These are phyloP conservation scores for Conticribra weissflogii DNA, from an alignment of 108 stramenopile genomes.

Conservation along the genomic window DNA sequence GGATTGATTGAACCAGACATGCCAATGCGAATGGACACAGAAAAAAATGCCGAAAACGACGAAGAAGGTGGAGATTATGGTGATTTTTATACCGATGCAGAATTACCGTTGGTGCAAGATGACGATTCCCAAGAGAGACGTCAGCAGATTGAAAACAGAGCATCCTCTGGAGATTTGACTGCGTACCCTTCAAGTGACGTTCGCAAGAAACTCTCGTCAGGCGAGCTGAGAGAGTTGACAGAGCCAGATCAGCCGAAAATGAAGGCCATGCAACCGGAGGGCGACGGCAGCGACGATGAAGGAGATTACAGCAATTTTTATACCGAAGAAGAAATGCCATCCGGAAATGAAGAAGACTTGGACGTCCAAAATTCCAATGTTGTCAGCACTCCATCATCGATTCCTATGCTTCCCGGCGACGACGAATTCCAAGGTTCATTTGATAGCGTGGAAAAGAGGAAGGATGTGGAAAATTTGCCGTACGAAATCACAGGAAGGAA, in stretches of 20 bases:
- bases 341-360: not conserved
- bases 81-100: conserved; percentile 21
- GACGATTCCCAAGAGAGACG: no score
- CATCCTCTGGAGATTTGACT: no score
- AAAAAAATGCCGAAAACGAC: not conserved
- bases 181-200: no score
- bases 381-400: not conserved
- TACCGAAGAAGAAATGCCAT: conserved; percentile 2
- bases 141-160: no score
- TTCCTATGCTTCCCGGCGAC: conserved; percentile 10
- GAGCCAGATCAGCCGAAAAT: conserved; percentile 14
- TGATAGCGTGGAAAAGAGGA: no score
- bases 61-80: conserved; percentile 29
- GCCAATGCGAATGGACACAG: not conserved
- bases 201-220: no score
- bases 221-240: conserved; percentile 6
- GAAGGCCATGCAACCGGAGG: not conserved
- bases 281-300: conserved; percentile 3
- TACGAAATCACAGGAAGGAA: no score
- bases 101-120: not conserved
- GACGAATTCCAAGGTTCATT: conserved; percentile 1
- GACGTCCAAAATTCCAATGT: not conserved
- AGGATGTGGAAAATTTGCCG: no score
- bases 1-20: conserved; percentile 18
- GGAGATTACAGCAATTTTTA: conserved; percentile 26